A percentile compares a stretch with the other conserved stretches of the same genome.
Evolutionary conservation across 768 basidiomycete species (phyloP).

Genomic region (Coprinellus micaceus): DNA sequence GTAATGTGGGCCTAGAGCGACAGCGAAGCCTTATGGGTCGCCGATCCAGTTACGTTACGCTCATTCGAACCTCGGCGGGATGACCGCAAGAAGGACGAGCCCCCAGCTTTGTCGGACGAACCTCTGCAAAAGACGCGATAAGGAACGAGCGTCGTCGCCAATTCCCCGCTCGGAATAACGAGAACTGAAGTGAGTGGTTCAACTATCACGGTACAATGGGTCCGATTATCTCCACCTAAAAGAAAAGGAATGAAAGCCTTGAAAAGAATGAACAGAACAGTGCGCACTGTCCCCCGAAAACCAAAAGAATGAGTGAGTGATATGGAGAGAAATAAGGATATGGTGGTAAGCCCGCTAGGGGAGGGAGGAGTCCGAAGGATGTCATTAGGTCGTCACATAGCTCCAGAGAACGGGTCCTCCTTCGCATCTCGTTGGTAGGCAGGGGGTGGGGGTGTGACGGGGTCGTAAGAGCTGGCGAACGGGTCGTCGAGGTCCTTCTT

Average conservation of each 20-base stretch:
- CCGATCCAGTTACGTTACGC: not conserved
- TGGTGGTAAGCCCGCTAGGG: not conserved
- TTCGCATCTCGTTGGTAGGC: conserved; percentile 23
- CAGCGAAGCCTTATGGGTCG: not conserved
- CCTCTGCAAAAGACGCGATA: conserved; percentile 4
- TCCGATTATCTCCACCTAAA: conserved; percentile 6
- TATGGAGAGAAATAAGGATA: not conserved
- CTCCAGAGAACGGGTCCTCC: conserved; percentile 12
- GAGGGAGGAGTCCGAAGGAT: not conserved
- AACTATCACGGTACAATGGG: not conserved
- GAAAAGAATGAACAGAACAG: conserved; percentile 1
- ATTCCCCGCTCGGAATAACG: not conserved
- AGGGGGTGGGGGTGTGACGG: conserved; percentile 24
- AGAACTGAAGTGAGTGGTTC: not conserved
- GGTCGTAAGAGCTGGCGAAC: conserved; percentile 10
- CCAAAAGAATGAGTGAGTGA: conserved; percentile 2
- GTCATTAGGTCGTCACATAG: not conserved
- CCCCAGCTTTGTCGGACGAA: not conserved
- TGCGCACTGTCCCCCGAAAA: no score
- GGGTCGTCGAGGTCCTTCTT: conserved; percentile 17
- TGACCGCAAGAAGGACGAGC: not conserved
- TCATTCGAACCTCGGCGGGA: not conserved
- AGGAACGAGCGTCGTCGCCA: not conserved
- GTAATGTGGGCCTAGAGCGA: not conserved
- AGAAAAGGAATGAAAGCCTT: conserved; percentile 2